Percentiles rank a stretch among this genome's conserved stretches.
These are phyloP conservation scores for Nelumbo lutea DNA, from an alignment of 164 flowering plant species.

Conservation along the genomic window DNA sequence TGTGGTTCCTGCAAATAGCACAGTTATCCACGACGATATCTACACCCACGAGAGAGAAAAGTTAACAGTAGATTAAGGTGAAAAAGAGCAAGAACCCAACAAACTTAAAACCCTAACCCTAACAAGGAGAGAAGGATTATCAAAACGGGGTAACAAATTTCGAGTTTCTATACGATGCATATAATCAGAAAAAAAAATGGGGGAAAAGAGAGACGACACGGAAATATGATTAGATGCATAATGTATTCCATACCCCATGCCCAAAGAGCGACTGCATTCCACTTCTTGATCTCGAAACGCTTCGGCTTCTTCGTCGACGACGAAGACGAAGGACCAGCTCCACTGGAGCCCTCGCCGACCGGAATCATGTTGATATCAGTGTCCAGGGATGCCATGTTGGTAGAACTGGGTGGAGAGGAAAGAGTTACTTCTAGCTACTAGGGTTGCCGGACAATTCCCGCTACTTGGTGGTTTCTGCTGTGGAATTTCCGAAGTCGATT, in stretches of 20 bases:
- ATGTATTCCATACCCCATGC: constrained; percentile 57
- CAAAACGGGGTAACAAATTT: no score
- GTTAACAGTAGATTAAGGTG: not conserved
- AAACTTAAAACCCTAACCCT: not conserved
- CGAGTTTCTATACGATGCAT: not conserved
- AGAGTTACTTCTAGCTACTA: no score
- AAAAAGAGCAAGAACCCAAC: not conserved
- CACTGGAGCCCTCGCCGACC: constrained; percentile 38
- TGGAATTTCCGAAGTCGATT: no score
- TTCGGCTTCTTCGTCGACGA: constrained; percentile 51
- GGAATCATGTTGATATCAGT: constrained; percentile 39
- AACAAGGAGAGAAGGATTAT: not conserved
- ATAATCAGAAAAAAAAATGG: not conserved
- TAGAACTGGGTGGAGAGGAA: not conserved
- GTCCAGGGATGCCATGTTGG: constrained; percentile 31
- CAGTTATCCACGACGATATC: constrained; percentile 84
- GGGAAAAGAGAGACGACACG: not conserved
- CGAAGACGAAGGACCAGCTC: constrained; percentile 27
- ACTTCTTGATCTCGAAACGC: constrained; percentile 79
- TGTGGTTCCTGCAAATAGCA: constrained; percentile 82
- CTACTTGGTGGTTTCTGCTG: no score
- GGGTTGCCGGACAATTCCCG: no score
- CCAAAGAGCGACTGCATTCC: constrained; percentile 87
- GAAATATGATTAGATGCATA: constrained; percentile 20
- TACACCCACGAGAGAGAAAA: constrained; percentile 19